Evolutionary conservation across 2,329 filamentous ascomycete species (phyloP), one percentile per base, ranked within the genome.

Genomic region (Grosmannia clavigera): DNA sequence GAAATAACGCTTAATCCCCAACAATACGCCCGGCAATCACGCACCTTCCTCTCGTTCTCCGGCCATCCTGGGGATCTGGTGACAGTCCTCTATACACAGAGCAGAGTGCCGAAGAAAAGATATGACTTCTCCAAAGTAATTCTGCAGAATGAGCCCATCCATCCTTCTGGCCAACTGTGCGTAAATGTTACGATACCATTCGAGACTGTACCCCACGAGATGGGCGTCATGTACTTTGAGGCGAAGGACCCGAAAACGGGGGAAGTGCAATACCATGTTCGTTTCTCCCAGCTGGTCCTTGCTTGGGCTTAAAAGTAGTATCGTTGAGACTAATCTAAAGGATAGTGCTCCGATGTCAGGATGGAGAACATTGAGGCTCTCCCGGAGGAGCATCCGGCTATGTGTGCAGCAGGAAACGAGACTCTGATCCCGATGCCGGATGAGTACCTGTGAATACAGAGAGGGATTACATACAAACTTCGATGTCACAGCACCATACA

Each of bases 211-310:
- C 14, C 22, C 27, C 6, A 50, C 56, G 56, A 58, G 56, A 58
- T 58, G 40, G 56, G 56, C 3, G 56, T 58, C 43, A 50, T 58
- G 56, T 58, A 58, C 56, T 58, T 58, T 33, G 56, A 58, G 46
- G 43, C 56, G 3, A 50, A 5, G 43, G 56, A 58, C 22, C 56
- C 56, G 31, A n/a, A 38, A 19, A 58, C 43, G n/a, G 56, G 56
- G 3, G n/a, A 51, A 19, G 56, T 58, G 43, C 25, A 58, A 38
- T 16, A 58, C 27, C 43, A 51, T 51, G 56, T 58, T 7, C 9
- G 56, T 58, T 50, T 6, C 40, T 27, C 9, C 22, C 22, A 22
- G 22, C 22, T 22, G 22, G 22, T 22, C 22, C 22, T 22, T 22
- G 22, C 22, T 22, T 22, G 22, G 22, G 22, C 22, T 22, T 22